phyloP scores from a whole-genome alignment of 768 basidiomycete genomes.

The Lentinula detonsa region DNA sequence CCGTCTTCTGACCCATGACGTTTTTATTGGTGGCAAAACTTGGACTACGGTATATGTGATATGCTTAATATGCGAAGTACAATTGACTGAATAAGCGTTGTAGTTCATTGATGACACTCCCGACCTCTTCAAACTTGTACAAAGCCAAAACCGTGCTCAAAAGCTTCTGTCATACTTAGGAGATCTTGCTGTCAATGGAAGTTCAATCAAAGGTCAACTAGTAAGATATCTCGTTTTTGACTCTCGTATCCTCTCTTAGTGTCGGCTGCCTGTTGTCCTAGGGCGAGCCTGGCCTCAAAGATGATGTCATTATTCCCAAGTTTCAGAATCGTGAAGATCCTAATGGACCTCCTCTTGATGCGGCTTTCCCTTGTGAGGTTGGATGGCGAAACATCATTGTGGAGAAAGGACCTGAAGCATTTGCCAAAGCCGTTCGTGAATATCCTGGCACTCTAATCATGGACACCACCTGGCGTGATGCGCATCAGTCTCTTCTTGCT shows the following conservation, averaged over 20 bases:
- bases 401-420: conserved; percentile 95
- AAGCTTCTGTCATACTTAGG: conserved; percentile 96
- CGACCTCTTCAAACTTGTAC: conserved; percentile 98
- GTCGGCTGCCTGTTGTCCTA: not conserved
- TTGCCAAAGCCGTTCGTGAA: conserved; percentile 94
- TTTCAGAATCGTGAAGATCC: conserved; percentile 77
- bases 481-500: conserved; percentile 95
- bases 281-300: conserved; percentile 92
- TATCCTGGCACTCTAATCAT: conserved; percentile 95
- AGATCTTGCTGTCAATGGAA: conserved; percentile 96
- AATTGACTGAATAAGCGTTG: not conserved
- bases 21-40: conserved; percentile 94
- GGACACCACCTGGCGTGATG: conserved; percentile 99
- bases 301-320: conserved; percentile 78
- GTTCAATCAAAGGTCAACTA: conserved; percentile 92
- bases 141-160: conserved; percentile 97
- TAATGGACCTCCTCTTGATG: conserved; percentile 69
- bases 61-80: not conserved
- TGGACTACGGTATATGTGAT: conserved; percentile 79
- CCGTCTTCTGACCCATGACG: conserved; percentile 92
- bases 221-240: conserved; percentile 23
- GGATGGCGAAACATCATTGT: conserved; percentile 99
- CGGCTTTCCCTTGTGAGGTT: conserved; percentile 71
- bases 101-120: conserved; percentile 99
- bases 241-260: not conserved